Base-by-base conservation (phyloP, 2,329 filamentous ascomycete species). In the Fusarium illudens region DNA sequence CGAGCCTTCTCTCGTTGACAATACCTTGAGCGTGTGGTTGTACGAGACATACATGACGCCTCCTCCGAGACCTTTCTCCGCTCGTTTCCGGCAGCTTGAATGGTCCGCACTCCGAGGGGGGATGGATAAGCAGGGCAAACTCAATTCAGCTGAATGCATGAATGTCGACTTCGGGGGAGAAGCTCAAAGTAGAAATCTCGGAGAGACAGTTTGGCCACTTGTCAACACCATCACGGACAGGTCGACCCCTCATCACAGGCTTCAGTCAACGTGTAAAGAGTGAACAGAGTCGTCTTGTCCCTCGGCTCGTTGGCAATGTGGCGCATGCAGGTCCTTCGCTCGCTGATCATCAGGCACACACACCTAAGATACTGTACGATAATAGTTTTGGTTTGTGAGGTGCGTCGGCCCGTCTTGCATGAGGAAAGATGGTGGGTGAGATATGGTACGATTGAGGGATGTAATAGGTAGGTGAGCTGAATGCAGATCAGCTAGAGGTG, bases 331-430 rank as follows among this genome's bases (percentile, higher is more conserved):
- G 60, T 56, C 37, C 51, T 46, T 30, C 25, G 39, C 27, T 51
- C 27, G 62, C 39, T 57, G 64, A 68, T 70, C 69, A 62, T 63
- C 69, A 72, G 64, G 69, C 62, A 71, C 66, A 51, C 58, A 71
- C 64, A 48, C 36, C 42, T 60, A 51, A 50, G 58, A n/a, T 34
- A 32, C n/a, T 37, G 44, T 5, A 48, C 36, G 20, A 22, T 39
- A 39, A 39, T 22, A 39, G 36, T 42, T 15, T 42, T 42, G 37
- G 37, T 19, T 42, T 42, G 20, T 42, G 37, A 22, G 37, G 22
- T 42, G 37, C 54, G 51, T 42, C 62, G 66, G 65, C 50, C 66
- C 66, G 66, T 51, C 54, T 32, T 68, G 65, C 66, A 68, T 63
- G 15, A 51, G 11, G n/a, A 53, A n/a, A 19, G 49, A 46, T 42